Evolutionary conservation across 2,329 filamentous ascomycete genomes (phyloP), one percentile per base, ranked within the genome.

Genomic region (Alternaria hordeiaustralica): DNA sequence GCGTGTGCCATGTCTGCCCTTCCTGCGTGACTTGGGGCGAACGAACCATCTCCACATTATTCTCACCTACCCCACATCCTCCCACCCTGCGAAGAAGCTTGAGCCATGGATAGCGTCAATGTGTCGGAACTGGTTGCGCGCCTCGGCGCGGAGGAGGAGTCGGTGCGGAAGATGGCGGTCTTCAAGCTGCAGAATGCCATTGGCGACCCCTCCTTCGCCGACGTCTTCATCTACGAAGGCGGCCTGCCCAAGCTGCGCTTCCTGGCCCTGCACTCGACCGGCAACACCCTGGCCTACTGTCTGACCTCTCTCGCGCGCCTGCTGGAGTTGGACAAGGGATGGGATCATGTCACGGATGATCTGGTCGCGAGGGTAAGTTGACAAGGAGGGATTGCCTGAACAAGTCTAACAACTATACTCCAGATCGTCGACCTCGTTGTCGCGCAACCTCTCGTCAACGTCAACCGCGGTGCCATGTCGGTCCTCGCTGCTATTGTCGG

Each of bases 101-200:
- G 49, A 64, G 58, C 64, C 64, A 87, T 88, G 86, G 86, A 87
- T 61, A 84, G 80, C 74, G 79, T 85, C 74, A 85, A 86, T 74
- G 81, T 89, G 64, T 80, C 85, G 51, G 86, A 88, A 69, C 81
- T 89, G 69, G 86, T 90, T 63, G 83, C 85, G 66, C 84, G 87
- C 56, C 82, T 90, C 62, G 83, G 85, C 47, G 87, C 86, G 70
- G 86, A 88, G 60, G 87, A 97, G 82, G 96, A 99, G 85, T 94
- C 93, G 60, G 90, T 93, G 71, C 93, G 94, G 76, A 99, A 99
- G 82, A 97, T 98, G 93, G 96, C 96, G 64, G 96, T 96, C 65
- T 99, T 99, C 87, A 97, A 97, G 84, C 89, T 99, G 69, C 96
- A 99, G 82, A 91, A 88, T 68, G 94, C 93, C 66, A 97, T 99